These are phyloP conservation scores for Colletotrichum costaricense DNA, from an alignment of 2,329 filamentous ascomycete genomes.

Conservation along the genomic window DNA sequence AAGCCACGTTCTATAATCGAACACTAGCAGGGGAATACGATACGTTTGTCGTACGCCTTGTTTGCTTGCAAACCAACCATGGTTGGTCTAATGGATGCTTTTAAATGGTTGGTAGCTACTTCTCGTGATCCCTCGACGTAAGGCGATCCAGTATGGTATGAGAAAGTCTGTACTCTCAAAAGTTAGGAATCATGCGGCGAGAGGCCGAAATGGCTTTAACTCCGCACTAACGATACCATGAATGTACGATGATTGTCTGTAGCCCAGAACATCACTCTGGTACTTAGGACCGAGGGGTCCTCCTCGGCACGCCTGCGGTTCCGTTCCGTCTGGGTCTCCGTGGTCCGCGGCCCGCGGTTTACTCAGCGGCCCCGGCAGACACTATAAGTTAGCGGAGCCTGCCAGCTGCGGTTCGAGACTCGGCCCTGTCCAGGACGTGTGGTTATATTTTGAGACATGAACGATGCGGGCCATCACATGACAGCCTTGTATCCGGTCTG, in stretches of 20 bases:
- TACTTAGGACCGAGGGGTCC: not conserved
- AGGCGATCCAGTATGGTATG: not conserved
- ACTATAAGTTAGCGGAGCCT: not conserved
- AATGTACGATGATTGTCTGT: too few relatives aligned
- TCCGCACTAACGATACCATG: too few relatives aligned
- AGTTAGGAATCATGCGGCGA: not conserved
- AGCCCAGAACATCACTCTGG: not conserved
- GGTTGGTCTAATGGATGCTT: not conserved
- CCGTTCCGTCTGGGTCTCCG: not conserved
- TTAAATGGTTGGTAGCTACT: not conserved
- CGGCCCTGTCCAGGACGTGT: not conserved
- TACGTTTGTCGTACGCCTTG: not conserved
- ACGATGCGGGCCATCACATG: not conserved
- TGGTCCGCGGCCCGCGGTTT: not conserved
- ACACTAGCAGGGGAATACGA: not conserved
- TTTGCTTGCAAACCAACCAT: not conserved
- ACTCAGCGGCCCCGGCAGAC: not conserved
- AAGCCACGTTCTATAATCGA: not conserved
- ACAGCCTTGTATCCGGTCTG: not conserved
- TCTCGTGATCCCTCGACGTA: not conserved
- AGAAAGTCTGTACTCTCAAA: not conserved
- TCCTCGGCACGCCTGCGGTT: not conserved
- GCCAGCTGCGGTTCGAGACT: not conserved
- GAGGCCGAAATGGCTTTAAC: too few relatives aligned
- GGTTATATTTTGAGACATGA: accelerated